Percentiles rank a stretch among this genome's conserved stretches.
Conservation (phyloP, 192 early-diverging fungal species). For the Cladochytrium replicatum region DNA sequence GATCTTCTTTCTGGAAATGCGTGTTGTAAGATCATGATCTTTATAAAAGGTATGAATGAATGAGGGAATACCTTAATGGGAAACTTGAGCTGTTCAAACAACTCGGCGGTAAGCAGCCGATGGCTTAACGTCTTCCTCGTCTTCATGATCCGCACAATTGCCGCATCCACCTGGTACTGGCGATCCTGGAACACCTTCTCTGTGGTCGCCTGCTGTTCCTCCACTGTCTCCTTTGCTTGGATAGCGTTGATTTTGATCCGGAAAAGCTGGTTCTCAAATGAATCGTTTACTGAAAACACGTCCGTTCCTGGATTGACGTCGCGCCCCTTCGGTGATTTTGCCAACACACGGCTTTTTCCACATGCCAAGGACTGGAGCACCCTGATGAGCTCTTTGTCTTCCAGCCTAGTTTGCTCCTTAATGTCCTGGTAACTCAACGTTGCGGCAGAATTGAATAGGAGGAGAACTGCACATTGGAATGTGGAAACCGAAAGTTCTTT, state of each 20-base stretch:
- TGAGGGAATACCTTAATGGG: conserved; percentile 58
- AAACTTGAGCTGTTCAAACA: conserved; percentile 64
- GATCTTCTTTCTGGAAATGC: conserved; percentile 22
- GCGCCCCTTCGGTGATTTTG: conserved; percentile 19
- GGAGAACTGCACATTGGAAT: conserved; percentile 31
- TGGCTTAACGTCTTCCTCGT: conserved; percentile 73
- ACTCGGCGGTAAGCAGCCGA: conserved; percentile 67
- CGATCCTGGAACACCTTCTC: conserved; percentile 80
- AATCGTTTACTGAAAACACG: conserved; percentile 55
- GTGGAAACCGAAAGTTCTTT: conserved; percentile 37
- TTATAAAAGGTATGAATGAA: conserved; percentile 43
- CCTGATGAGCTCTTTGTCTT: conserved; percentile 64
- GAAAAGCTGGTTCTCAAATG: conserved; percentile 42
- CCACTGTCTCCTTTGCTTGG: conserved; percentile 47
- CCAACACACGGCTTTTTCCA: conserved; percentile 41
- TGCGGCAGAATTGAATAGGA: conserved; percentile 56
- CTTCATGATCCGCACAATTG: conserved; percentile 97
- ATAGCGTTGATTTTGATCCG: conserved; percentile 40
- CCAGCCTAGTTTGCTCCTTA: conserved; percentile 54
- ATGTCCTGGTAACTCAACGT: conserved; percentile 57
- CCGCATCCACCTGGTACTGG: conserved; percentile 85
- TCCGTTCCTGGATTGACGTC: conserved; percentile 19
- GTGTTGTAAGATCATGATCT: background rate
- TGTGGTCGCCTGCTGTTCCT: conserved; percentile 71
- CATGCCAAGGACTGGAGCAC: conserved; percentile 82